Conservation (phyloP, 352 stramenopile genomes). For the Globisporangium ultimum region DNA sequence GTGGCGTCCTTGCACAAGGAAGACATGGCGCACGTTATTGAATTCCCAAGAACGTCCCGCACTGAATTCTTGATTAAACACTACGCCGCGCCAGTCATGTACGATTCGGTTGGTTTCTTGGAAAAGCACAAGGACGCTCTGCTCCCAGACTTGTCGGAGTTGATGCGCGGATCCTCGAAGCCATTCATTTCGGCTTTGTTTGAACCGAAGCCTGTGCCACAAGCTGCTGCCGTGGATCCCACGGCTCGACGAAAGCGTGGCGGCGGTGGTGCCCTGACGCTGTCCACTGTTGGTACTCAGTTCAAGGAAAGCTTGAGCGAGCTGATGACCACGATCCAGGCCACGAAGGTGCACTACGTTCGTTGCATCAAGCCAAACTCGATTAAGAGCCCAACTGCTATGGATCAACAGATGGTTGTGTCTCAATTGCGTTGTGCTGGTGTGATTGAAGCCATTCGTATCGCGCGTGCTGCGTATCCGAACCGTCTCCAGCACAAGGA, state of each 20-base stretch:
- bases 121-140: constrained; percentile 97
- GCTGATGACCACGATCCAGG: constrained; percentile 95
- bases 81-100: constrained; percentile 93
- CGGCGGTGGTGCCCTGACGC: constrained; percentile 52
- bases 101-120: constrained; percentile 92
- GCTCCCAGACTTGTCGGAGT: constrained; percentile 91
- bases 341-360: constrained; percentile 97
- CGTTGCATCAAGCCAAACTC: constrained; percentile 99
- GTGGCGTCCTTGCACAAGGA: constrained; percentile 82
- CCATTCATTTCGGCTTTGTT: constrained; percentile 74
- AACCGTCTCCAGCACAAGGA: constrained; percentile 93
- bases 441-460: constrained; percentile 99
- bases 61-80: constrained; percentile 94
- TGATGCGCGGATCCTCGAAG: constrained; percentile 78
- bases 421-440: constrained; percentile 97
- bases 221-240: constrained; percentile 25
- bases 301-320: constrained; percentile 93
- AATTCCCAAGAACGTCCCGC: constrained; percentile 79
- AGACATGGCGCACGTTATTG: constrained; percentile 79
- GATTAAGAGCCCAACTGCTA: constrained; percentile 88
- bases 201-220: constrained; percentile 53
- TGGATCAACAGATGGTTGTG: constrained; percentile 93
- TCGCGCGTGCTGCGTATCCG: constrained; percentile 97
- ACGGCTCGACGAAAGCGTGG: constrained; percentile 47
- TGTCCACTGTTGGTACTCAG: constrained; percentile 82